These are phyloP conservation scores for Tetracladium maxilliforme DNA, from an alignment of 2,329 filamentous ascomycete species.

Conservation along the genomic window DNA sequence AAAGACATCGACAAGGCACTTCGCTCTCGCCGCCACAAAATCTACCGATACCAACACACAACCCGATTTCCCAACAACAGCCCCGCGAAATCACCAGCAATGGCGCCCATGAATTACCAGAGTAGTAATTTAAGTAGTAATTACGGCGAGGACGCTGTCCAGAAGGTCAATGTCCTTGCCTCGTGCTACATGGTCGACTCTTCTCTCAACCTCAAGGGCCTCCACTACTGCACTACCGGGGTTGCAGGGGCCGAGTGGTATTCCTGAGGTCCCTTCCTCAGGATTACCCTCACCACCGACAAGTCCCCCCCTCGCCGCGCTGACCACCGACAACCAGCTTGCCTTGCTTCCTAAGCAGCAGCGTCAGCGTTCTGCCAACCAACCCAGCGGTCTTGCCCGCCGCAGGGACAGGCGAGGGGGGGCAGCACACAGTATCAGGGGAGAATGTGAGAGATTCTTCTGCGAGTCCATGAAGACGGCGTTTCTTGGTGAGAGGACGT, in stretches of 20 bases:
- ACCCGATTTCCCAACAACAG: no score
- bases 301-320: slow-evolving; percentile 79
- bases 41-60: no score
- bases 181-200: slow-evolving; percentile 79
- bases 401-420: slow-evolving; percentile 54
- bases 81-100: slow-evolving; percentile 14
- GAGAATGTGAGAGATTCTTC: slow-evolving; percentile 99
- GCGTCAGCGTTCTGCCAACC: slow-evolving; percentile 2
- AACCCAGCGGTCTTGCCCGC: slow-evolving; percentile 11
- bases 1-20: no score
- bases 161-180: slow-evolving; percentile 66
- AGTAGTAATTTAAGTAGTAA: slow-evolving; percentile 66
- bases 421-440: slow-evolving; percentile 92
- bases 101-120: no score
- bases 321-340: slow-evolving; percentile 53
- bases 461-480: slow-evolving; percentile 86
- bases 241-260: slow-evolving; percentile 79
- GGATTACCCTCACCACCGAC: slow-evolving; percentile 70
- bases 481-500: slow-evolving; percentile 91
- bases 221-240: slow-evolving; percentile 93
- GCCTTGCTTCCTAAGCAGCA: slow-evolving; percentile 44
- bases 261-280: slow-evolving; percentile 82
- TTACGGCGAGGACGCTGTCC: slow-evolving; percentile 39
- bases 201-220: slow-evolving; percentile 59
- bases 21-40: no score